A percentile compares a stretch with the other conserved stretches of the same genome.
phyloP scores from a whole-genome alignment of 495 filamentous ascomycete species.

The Amorphotheca resinae region DNA sequence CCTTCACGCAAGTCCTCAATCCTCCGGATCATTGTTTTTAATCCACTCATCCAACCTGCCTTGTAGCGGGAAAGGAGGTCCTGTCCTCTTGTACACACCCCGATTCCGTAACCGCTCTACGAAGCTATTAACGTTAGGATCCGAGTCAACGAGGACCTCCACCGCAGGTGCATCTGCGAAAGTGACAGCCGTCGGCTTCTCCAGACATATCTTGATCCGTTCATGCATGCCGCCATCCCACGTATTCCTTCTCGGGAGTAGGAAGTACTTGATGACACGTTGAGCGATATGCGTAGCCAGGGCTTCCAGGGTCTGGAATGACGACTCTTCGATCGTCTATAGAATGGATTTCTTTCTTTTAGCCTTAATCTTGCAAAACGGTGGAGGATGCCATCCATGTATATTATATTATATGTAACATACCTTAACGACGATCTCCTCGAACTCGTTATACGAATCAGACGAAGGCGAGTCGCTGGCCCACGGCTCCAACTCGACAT shows the following conservation, averaged over 20 bases:
- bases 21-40: background rate
- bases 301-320: slow-evolving; percentile 52
- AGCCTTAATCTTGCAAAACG: slow-evolving; percentile 3
- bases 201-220: slow-evolving; percentile 35
- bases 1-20: too few species aligned
- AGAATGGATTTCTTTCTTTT: too few species aligned
- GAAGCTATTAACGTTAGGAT: slow-evolving; percentile 2
- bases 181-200: slow-evolving; percentile 46
- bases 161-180: slow-evolving; percentile 44
- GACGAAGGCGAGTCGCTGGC: slow-evolving; percentile 6
- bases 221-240: slow-evolving; percentile 6
- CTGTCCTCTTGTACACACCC: background rate
- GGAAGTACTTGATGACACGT: slow-evolving; percentile 25
- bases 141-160: slow-evolving; percentile 28
- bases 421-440: slow-evolving; percentile 39
- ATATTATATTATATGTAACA: slow-evolving; percentile 9
- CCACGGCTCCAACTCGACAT: slow-evolving; percentile 38
- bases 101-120: background rate
- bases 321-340: slow-evolving; percentile 41
- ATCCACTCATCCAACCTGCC: slow-evolving; percentile 9
- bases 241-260: slow-evolving; percentile 1
- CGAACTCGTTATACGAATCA: slow-evolving; percentile 36
- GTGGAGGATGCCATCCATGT: background rate
- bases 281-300: slow-evolving; percentile 35
- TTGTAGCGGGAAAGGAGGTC: slow-evolving; percentile 4